Evolutionary conservation across 2,329 filamentous ascomycete genomes (phyloP), one percentile per base, ranked within the genome.

Genomic region (Pestalotiopsis sp.): DNA sequence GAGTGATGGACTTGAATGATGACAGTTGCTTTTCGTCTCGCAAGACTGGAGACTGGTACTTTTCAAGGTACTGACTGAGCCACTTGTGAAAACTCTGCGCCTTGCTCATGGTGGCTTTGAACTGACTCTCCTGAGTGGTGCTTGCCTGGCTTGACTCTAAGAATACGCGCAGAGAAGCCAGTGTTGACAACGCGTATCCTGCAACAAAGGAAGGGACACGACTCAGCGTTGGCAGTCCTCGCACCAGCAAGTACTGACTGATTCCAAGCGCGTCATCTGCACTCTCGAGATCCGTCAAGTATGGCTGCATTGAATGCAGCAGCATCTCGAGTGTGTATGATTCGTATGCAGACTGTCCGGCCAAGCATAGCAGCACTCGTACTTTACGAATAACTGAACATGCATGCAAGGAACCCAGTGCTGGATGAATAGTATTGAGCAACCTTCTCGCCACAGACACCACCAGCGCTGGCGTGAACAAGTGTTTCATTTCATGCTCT

Each of bases 321-420:
- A 97, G 85, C 93, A 98, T 96, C 78, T 99, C 93, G 14, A 98
- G 79, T 12, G 94, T 93, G 76, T 98, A 98, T 0, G 92, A 92
- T 55, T 89, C 83, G 27, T 92, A 84, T n/a, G 92, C 93, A 64
- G 90, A 85, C 0, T 88, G 78, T 0, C 94, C 94, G 31, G 94
- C 92, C 60, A 98, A 82, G 69, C 90, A 92, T 31, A 98, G 86
- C 17, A 98, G 81, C 9, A 98, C 88, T 41, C 94, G 88, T 61
- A 98, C 86, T 76, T 97, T 97, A 52, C 95, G 91, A 65, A 99
- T 86, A 3, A 97, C 90, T 1, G 94, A 92, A 77, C 94, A 96
- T 49, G 93, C 92, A 78, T 98, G 93, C 4, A 98, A 83, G 23
- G 96, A 92, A 0, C 96, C 97, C 5, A 98, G 83, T 0, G 94